Base-by-base conservation (phyloP, 257 asterid genomes). In the Solanum sejunctum region DNA sequence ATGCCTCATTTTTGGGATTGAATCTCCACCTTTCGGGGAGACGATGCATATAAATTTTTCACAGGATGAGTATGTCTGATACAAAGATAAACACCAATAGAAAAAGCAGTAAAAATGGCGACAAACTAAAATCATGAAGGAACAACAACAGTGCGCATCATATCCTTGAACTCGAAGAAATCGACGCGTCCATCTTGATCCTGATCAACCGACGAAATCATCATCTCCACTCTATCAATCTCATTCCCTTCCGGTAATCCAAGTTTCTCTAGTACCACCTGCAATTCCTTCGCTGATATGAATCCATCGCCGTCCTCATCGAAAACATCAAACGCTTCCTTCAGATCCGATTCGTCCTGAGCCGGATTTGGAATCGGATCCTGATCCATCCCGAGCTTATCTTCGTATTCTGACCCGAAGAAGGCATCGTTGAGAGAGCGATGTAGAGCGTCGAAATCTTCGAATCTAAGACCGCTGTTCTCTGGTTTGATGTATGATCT, bases 271-370 rank as follows among this genome's bases (percentile, higher is more conserved):
- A 94, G 16, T 10, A 94, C 98, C 13, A 45, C 87, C 83, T 94
- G 96, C 80, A 93, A 86, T 83, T 93, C 97, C 84, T 67, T 87
- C 7, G 96, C 97, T 2, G 94, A 92, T 85, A 94, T 94, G 87
- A 85, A 94, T 0, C 97, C 98, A 32, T 94, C 97, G 12, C 98
- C 94, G 26, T 94, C 92, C 80, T 90, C 96, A 13, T 94, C 98
- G 63, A 94, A 94, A 41, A 94, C 98, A 90, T 93, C 92, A 84
- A 94, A 94, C 4, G 98, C 98, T 87, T 94, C 98, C 18, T 84
- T 17, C 66, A 94, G 92, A 87, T 94, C 98, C 1, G 90, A 82
- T 70, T 94, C 98, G 2, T 90, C 92, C 84, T 73, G 88, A 5
- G 16, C 28, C 15, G 78, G 78, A 72, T 72, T 56, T 55, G 15